A percentile compares a stretch with the other conserved stretches of the same genome.
Evolutionary conservation across 2,329 filamentous ascomycete species (phyloP).

Genomic region (Elsinoe batatas): DNA sequence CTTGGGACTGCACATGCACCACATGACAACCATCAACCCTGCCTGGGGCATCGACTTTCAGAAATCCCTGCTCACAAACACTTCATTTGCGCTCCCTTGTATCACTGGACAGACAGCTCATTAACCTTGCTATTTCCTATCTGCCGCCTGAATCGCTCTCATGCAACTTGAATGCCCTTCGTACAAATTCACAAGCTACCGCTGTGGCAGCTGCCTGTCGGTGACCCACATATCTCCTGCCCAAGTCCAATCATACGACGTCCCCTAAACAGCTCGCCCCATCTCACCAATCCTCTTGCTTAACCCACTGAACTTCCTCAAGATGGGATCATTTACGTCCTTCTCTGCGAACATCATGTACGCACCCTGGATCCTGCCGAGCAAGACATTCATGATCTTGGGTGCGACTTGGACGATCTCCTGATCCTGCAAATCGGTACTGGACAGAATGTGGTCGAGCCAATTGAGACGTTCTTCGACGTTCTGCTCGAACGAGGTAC

Average conservation of each 20-base stretch:
- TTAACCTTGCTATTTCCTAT: too few species aligned
- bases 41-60: too few species aligned
- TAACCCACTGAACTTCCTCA: constrained; percentile 24
- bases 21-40: neutral
- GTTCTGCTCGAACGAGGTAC: constrained; percentile 45
- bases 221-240: neutral
- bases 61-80: too few species aligned
- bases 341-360: constrained; percentile 48
- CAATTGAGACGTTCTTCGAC: constrained; percentile 47
- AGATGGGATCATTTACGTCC: constrained; percentile 39
- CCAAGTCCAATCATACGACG: neutral
- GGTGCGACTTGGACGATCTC: constrained; percentile 49
- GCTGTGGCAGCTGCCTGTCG: too few species aligned
- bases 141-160: too few species aligned
- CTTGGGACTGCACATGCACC: neutral
- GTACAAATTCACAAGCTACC: too few species aligned
- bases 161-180: too few species aligned
- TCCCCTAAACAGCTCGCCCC: neutral
- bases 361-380: constrained; percentile 45
- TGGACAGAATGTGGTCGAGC: constrained; percentile 46
- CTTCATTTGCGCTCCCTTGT: too few species aligned
- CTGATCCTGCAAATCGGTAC: constrained; percentile 39
- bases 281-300: constrained; percentile 3
- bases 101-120: too few species aligned
- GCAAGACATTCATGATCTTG: constrained; percentile 51